Evolutionary conservation across 768 basidiomycete species (phyloP).

Genomic region (Cystoderma amianthinum): DNA sequence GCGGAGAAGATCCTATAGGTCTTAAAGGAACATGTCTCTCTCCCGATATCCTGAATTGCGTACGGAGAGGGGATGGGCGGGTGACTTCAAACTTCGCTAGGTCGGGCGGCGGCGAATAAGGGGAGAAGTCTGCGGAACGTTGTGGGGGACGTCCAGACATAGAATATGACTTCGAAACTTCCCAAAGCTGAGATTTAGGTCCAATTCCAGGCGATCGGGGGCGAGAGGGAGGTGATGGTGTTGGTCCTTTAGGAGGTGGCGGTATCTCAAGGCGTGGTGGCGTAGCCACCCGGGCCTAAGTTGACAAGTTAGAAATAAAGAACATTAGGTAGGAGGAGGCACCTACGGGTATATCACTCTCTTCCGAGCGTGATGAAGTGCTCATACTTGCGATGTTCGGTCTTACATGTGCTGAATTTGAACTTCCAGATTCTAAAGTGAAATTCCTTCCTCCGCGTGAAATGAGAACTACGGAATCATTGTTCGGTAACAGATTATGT

Average conservation of each 20-base stretch:
- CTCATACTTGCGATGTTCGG: slow-evolving; percentile 12
- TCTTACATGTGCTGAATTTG: slow-evolving; percentile 6
- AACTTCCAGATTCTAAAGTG: slow-evolving; percentile 10
- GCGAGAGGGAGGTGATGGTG: too few species aligned
- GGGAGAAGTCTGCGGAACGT: too few species aligned
- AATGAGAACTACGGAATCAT: slow-evolving; percentile 11
- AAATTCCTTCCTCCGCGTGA: slow-evolving; percentile 8
- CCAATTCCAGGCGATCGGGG: too few species aligned
- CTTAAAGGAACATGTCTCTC: too few species aligned
- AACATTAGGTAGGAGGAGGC: background rate
- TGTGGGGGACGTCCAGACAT: too few species aligned
- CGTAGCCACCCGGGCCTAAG: background rate
- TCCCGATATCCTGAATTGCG: too few species aligned
- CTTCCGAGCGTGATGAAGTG: slow-evolving; percentile 11
- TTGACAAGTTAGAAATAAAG: background rate
- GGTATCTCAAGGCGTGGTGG: slow-evolving; percentile 6
- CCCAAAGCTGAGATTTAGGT: too few species aligned
- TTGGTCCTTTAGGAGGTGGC: slow-evolving; percentile 9
- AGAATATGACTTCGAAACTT: too few species aligned
- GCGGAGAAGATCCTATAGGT: too few species aligned
- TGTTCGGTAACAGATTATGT: slow-evolving; percentile 7
- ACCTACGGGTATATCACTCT: slow-evolving; percentile 1
- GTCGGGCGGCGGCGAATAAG: too few species aligned
- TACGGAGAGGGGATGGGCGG: too few species aligned
- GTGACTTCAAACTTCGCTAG: too few species aligned